Evolutionary conservation across 2,329 filamentous ascomycete species (phyloP).

Genomic region (Metarhizium robertsii): DNA sequence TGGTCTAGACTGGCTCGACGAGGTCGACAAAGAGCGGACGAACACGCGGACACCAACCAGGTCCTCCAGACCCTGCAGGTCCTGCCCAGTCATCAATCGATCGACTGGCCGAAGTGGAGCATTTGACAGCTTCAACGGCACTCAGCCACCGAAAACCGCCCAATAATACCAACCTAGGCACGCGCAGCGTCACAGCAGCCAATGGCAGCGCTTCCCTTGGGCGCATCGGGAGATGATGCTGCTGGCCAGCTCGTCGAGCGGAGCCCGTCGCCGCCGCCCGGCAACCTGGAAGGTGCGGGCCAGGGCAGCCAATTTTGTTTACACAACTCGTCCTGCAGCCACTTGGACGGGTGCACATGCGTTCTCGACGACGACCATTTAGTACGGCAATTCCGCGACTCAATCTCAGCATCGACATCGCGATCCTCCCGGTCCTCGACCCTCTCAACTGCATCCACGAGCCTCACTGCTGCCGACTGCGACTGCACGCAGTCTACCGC

Average conservation of each 20-base stretch:
- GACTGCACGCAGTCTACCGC: conserved; percentile 1
- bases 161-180: neutral
- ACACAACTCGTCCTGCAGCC: conserved; percentile 16
- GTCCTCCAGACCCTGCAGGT: no score
- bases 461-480: neutral
- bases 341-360: conserved; percentile 12
- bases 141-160: conserved; percentile 1
- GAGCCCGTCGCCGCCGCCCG: conserved; percentile 21
- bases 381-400: conserved; percentile 16
- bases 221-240: conserved; percentile 1
- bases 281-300: conserved; percentile 26
- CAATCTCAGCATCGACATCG: conserved; percentile 15
- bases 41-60: no score
- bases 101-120: neutral
- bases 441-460: neutral
- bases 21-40: no score
- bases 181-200: neutral
- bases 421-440: conserved; percentile 2
- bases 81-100: neutral
- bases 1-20: no score
- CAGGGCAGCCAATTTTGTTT: conserved; percentile 36
- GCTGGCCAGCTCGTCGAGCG: conserved; percentile 3
- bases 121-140: neutral
- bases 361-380: conserved; percentile 14
- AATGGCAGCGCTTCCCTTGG: conserved; percentile 8